Conservation (phyloP, 83 land plant genomes). For the Thuja plicata region DNA sequence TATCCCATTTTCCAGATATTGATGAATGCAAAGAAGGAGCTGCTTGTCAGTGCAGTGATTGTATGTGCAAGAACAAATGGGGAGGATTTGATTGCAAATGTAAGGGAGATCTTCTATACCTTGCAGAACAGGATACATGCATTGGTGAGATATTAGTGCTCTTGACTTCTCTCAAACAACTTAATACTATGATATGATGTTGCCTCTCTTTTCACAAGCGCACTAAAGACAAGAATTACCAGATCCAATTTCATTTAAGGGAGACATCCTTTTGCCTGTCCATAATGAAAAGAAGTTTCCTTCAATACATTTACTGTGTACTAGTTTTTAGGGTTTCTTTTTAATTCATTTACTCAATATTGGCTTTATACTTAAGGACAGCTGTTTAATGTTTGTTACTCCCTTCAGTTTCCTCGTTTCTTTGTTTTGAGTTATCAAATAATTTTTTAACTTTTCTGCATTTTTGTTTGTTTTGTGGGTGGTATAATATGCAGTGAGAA, state of each 20-base stretch:
- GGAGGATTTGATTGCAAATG: conserved; percentile 82
- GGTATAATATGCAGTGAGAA: conserved; percentile 31
- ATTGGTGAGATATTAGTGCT: conserved; percentile 46
- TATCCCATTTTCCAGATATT: conserved; percentile 41
- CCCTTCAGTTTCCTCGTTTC: neutral
- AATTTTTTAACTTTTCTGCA: neutral
- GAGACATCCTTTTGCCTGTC: conserved; percentile 10
- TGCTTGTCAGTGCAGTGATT: conserved; percentile 72
- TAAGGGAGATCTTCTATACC: conserved; percentile 56
- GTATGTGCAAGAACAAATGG: conserved; percentile 77
- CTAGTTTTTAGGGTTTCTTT: neutral
- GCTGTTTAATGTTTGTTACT: neutral
- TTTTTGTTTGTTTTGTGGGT: conserved; percentile 1
- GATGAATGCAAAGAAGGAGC: conserved; percentile 66
- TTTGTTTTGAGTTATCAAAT: neutral
- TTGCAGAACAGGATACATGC: conserved; percentile 74
- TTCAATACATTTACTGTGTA: too few species aligned
- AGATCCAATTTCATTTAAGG: neutral
- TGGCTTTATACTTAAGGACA: neutral
- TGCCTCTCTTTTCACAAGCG: neutral
- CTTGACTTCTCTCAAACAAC: neutral
- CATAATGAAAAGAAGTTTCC: neutral
- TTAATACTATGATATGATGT: neutral
- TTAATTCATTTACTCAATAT: neutral
- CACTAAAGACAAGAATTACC: neutral